Conservation (phyloP, 2,329 filamentous ascomycete genomes). For the Neonectria magnoliae region DNA sequence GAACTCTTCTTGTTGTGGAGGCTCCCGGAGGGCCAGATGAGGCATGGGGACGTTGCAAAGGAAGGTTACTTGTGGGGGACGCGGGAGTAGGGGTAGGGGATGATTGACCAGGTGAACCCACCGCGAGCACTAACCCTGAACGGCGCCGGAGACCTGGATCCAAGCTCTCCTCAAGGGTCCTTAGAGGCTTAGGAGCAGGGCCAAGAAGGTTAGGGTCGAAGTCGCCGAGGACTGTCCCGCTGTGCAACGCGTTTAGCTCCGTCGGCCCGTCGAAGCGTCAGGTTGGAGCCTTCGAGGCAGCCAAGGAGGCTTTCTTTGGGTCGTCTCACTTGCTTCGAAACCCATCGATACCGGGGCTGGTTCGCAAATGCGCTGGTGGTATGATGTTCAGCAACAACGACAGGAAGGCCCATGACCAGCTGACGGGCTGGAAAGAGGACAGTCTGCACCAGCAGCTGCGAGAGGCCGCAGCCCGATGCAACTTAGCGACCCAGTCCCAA, state of each 20-base stretch:
- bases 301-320: background rate
- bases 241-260: constrained; percentile 22
- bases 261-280: constrained; percentile 30
- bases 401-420: constrained; percentile 26
- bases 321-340: constrained; percentile 6
- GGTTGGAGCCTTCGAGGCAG: constrained; percentile 5
- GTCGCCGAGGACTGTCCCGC: constrained; percentile 13
- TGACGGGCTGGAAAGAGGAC: constrained; percentile 28
- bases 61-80: constrained; percentile 33
- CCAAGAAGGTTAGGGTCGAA: constrained; percentile 14
- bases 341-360: constrained; percentile 1
- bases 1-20: constrained; percentile 3
- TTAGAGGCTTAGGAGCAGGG: constrained; percentile 14
- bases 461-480: constrained; percentile 39
- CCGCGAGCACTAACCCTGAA: constrained; percentile 26
- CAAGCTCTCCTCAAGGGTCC: constrained; percentile 18
- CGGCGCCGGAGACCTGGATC: constrained; percentile 31
- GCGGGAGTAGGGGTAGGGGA: constrained; percentile 32
- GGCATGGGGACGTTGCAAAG: constrained; percentile 23
- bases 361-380: constrained; percentile 27
- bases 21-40: constrained; percentile 29
- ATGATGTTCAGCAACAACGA: constrained; percentile 30
- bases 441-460: constrained; percentile 39
- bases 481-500: constrained; percentile 40
- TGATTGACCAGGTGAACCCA: constrained; percentile 25